Conservation (phyloP, 306 rosid species). For the Styphnolobium japonicum region DNA sequence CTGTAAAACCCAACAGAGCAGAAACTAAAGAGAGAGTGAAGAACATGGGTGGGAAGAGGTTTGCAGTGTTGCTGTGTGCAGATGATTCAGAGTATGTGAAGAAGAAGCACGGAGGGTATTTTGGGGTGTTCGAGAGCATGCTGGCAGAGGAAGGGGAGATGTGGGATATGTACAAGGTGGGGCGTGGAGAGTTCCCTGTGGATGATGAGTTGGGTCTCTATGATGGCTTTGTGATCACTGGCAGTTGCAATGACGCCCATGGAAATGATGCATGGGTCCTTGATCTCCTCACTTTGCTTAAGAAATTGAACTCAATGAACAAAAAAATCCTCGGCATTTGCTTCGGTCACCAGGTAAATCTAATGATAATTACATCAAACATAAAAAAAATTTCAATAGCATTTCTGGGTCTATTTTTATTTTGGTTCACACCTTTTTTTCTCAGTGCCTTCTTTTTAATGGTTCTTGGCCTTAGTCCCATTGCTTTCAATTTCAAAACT, state of each 20-base stretch:
- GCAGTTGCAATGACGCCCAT: conserved; percentile 83
- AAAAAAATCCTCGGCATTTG: conserved; percentile 83
- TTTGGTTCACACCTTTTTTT: neutral
- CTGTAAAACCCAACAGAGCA: no score
- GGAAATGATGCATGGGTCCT: conserved; percentile 73
- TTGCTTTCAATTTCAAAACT: neutral
- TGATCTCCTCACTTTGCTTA: conserved; percentile 48
- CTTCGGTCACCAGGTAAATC: conserved; percentile 79
- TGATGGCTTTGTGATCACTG: conserved; percentile 83
- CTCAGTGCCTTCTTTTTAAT: no score
- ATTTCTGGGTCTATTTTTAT: neutral
- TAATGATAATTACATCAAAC: neutral
- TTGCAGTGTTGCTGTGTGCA: conserved; percentile 68
- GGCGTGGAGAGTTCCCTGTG: conserved; percentile 59
- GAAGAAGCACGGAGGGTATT: conserved; percentile 77
- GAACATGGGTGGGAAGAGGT: conserved; percentile 40
- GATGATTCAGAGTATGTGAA: conserved; percentile 81
- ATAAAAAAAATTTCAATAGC: neutral
- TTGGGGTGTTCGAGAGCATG: conserved; percentile 73
- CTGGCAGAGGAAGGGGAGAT: conserved; percentile 76
- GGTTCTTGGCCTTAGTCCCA: neutral
- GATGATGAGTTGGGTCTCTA: conserved; percentile 48
- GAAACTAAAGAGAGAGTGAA: neutral
- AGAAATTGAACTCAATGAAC: conserved; percentile 51
- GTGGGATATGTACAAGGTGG: conserved; percentile 73